Base-by-base conservation (phyloP, 2,329 filamentous ascomycete genomes). In the Ceratocystis cubensis region DNA sequence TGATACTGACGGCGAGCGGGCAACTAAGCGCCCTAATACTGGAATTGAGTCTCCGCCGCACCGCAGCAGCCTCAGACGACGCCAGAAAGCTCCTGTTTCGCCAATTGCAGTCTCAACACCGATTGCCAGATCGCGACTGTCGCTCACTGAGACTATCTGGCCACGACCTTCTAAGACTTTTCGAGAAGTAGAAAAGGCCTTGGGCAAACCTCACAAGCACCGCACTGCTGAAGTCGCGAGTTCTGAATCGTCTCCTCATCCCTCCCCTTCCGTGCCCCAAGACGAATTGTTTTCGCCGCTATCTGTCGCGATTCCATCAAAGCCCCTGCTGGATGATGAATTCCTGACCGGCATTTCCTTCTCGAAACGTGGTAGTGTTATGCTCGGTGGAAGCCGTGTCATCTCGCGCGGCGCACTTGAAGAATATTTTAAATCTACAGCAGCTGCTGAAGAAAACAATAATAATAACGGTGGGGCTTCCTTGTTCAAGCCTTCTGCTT, bases 301-400 rank as follows among this genome's bases (percentile, higher is more conserved):
- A 72, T 80, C 78, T 71, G 80, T 84, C 62, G 73, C 75, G 67
- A 84, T 86, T 71, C 83, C 83, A 56, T 80, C 79, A 65, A 81
- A 82, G 66, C 78, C 74, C 71, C 76, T 86, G 66, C 75, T 85
- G 69, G 83, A 84, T 69, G 81, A 84, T 75, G 81, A 80, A 71
- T 81, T 83, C 72, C 74, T 86, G 71, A 78, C 76, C 70, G 77
- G 78, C 66, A 74, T 87, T 70, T 79, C 79, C 70, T 87, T 87
- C 72, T 85, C 84, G 67, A 84, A 84, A 69, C 79, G 84, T 70
- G 84, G 84, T 70, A 86, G 84, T 74, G 77, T 87, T 71, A 83
- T 87, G 20, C 66, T 68, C 53, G 66, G 64, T 30, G 66, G 64
- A 6, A 59, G 48, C 61, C 53, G 66, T 33, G 66, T 68, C n/a